These are phyloP conservation scores for Rachicladosporium sp. DNA, from an alignment of 2,329 filamentous ascomycete genomes.

Conservation along the genomic window DNA sequence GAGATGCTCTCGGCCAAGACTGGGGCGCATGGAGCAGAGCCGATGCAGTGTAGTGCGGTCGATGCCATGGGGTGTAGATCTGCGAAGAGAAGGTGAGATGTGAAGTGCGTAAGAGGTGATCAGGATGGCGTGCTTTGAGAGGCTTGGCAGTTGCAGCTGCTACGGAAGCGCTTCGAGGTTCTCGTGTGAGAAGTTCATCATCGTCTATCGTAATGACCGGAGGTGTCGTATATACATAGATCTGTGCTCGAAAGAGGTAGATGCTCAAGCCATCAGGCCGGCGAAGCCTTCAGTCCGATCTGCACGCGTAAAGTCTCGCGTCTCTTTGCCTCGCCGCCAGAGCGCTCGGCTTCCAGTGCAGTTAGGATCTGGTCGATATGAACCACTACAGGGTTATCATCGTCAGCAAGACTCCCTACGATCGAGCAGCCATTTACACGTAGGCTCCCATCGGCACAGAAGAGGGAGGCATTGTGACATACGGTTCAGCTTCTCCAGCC, in stretches of 20 bases:
- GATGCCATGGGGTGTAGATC: no score
- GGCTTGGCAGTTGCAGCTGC: no score
- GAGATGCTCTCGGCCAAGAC: no score
- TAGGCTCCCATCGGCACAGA: constrained; percentile 1
- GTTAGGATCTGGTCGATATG: constrained; percentile 19
- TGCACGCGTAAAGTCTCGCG: constrained; percentile 19
- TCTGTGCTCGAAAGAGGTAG: not conserved
- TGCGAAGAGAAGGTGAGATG: no score
- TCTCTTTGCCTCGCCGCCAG: constrained; percentile 19
- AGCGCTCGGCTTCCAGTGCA: constrained; percentile 18
- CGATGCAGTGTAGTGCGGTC: no score
- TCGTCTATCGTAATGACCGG: no score
- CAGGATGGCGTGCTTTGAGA: no score
- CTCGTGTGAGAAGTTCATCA: no score
- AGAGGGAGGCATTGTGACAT: constrained; percentile 2
- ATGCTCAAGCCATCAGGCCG: constrained; percentile 11
- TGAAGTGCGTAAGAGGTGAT: no score
- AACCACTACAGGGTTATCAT: constrained; percentile 9
- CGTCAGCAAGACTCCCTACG: not conserved
- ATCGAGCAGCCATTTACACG: not conserved
- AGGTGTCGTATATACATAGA: no score
- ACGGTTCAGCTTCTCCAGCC: constrained; percentile 19
- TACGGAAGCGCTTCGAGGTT: no score
- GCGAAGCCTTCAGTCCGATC: constrained; percentile 20
- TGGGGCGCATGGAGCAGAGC: no score